Evolutionary conservation across 768 basidiomycete species (phyloP).

Genomic region (Phaeotremella skinneri): DNA sequence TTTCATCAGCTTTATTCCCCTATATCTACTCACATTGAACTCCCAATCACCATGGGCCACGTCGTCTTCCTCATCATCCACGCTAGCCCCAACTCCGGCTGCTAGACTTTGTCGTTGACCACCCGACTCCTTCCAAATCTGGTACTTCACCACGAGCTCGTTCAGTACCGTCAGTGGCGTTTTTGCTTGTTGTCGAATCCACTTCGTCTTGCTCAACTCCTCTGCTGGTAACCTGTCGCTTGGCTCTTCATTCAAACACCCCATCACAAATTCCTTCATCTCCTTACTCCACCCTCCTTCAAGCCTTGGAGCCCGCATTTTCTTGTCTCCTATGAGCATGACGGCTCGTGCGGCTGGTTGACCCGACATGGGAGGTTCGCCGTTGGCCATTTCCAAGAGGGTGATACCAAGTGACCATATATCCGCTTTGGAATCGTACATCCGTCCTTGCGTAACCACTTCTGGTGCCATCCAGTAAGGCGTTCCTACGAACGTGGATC

Average conservation of each 20-base stretch:
- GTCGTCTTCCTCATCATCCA: slow-evolving; percentile 57
- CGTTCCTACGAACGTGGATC: slow-evolving; percentile 93
- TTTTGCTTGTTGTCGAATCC: slow-evolving; percentile 78
- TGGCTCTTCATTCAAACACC: slow-evolving; percentile 78
- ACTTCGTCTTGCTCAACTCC: slow-evolving; percentile 75
- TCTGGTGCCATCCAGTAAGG: slow-evolving; percentile 99
- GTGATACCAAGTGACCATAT: slow-evolving; percentile 98
- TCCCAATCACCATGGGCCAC: slow-evolving; percentile 47
- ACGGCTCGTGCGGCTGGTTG: slow-evolving; percentile 80
- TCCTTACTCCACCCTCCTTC: slow-evolving; percentile 79
- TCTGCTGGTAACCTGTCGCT: slow-evolving; percentile 80
- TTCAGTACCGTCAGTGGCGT: slow-evolving; percentile 65
- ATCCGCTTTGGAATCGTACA: slow-evolving; percentile 95
- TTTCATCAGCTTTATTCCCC: slow-evolving; percentile 17
- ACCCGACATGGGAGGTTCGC: slow-evolving; percentile 89
- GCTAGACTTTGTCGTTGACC: slow-evolving; percentile 74
- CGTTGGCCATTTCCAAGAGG: slow-evolving; percentile 93
- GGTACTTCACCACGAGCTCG: slow-evolving; percentile 76
- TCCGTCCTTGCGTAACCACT: slow-evolving; percentile 79
- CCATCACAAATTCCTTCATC: slow-evolving; percentile 81
- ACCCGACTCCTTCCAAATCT: slow-evolving; percentile 66
- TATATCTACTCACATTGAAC: slow-evolving; percentile 43
- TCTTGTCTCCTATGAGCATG: slow-evolving; percentile 70
- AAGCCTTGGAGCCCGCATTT: slow-evolving; percentile 75
- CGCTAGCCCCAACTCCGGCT: slow-evolving; percentile 53